Conservation (phyloP, 2,329 filamentous ascomycete species). For the Colletotrichum higginsianum region DNA sequence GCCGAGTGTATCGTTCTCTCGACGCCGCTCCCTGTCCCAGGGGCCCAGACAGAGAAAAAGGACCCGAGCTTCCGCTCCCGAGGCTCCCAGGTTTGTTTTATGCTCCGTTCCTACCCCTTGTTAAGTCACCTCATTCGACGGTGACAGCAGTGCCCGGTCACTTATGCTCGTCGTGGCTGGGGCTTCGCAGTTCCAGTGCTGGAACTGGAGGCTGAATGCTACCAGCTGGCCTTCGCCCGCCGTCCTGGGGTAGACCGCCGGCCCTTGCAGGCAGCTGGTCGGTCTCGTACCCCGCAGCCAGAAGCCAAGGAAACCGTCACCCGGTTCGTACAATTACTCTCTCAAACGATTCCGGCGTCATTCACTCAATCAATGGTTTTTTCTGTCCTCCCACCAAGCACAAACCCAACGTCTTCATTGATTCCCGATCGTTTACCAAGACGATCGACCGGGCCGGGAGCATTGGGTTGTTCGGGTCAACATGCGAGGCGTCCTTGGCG, state of each 20-base stretch:
- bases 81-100: not conserved
- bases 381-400: slow-evolving; percentile 75
- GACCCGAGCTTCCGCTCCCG: not conserved
- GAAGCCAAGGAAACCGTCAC: slow-evolving; percentile 7
- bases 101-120: not conserved
- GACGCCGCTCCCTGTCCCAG: not conserved
- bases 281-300: slow-evolving; percentile 32
- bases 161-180: not conserved
- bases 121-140: not conserved
- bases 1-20: slow-evolving; percentile 1
- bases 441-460: slow-evolving; percentile 89
- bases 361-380: slow-evolving; percentile 75
- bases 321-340: slow-evolving; percentile 15
- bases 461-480: slow-evolving; percentile 93
- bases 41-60: not conserved
- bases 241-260: slow-evolving; percentile 13
- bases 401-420: slow-evolving; percentile 73
- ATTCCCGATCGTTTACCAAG: slow-evolving; percentile 79
- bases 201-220: slow-evolving; percentile 4
- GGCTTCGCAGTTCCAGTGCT: not conserved
- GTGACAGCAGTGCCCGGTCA: not conserved
- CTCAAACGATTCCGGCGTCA: not conserved
- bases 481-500: slow-evolving; percentile 89
- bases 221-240: slow-evolving; percentile 22
- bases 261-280: slow-evolving; percentile 10